These are phyloP conservation scores for Saprolegnia diclina DNA, from an alignment of 352 stramenopile genomes.

Conservation along the genomic window DNA sequence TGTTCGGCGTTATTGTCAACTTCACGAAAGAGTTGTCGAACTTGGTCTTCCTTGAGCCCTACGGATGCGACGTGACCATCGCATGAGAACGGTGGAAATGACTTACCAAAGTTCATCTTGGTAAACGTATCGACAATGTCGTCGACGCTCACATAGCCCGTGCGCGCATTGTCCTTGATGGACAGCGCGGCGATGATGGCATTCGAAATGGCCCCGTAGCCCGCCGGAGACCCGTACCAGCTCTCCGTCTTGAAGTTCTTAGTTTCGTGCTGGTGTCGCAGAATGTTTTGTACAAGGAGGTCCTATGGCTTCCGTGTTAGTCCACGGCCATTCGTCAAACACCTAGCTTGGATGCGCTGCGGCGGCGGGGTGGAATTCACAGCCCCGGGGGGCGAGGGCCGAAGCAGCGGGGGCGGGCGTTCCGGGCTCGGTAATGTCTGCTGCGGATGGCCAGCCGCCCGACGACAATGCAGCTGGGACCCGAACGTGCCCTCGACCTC, in stretches of 20 bases:
- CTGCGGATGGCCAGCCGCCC: not conserved
- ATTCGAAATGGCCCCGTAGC: constrained; percentile 8
- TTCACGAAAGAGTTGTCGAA: constrained; percentile 1
- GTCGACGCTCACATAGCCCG: constrained; percentile 9
- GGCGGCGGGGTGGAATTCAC: not conserved
- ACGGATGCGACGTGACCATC: not conserved
- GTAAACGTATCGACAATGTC: constrained; percentile 11
- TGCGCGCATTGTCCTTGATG: constrained; percentile 11
- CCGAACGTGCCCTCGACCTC: constrained; percentile 18
- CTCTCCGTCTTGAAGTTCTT: constrained; percentile 16
- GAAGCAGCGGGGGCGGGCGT: not conserved
- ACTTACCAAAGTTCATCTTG: constrained; percentile 24
- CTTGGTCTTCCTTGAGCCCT: constrained; percentile 22
- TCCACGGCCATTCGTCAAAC: not conserved
- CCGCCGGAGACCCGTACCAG: constrained; percentile 12
- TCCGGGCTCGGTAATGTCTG: constrained; percentile 9
- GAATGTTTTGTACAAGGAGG: not conserved
- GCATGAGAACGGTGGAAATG: too few species aligned
- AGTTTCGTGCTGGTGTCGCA: not conserved
- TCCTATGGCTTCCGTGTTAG: not conserved
- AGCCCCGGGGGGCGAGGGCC: too few species aligned
- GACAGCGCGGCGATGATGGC: constrained; percentile 13
- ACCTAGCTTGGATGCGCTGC: not conserved
- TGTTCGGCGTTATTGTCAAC: constrained; percentile 1
- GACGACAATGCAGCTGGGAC: not conserved